A percentile compares a stretch with the other conserved stretches of the same genome.
Conservation (phyloP, 2,329 filamentous ascomycete genomes). For the Fusarium redolens region DNA sequence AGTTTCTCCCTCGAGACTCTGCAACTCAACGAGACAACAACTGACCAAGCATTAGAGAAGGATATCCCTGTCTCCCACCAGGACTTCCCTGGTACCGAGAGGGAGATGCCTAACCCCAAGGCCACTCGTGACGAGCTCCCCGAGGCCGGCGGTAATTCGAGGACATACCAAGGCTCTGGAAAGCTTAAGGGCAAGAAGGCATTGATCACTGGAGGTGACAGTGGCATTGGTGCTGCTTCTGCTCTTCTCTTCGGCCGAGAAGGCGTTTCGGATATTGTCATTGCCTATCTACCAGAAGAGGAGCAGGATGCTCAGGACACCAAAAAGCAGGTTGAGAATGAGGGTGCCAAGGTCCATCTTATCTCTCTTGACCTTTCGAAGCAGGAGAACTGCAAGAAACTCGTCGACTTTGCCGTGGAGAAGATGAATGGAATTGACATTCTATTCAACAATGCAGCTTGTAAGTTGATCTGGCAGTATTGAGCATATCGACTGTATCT, state of each 20-base stretch:
- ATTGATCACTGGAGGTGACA: constrained; percentile 84
- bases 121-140: constrained; percentile 75
- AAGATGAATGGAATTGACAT: constrained; percentile 78
- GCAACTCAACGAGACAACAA: neutral
- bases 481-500: neutral
- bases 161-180: constrained; percentile 78
- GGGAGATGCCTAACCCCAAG: constrained; percentile 50
- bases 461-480: constrained; percentile 56
- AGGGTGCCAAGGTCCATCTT: constrained; percentile 73
- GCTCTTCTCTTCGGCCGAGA: constrained; percentile 85
- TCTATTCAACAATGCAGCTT: constrained; percentile 79
- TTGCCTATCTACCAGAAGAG: constrained; percentile 80
- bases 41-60: constrained; percentile 50
- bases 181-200: constrained; percentile 82
- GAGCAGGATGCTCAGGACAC: constrained; percentile 81
- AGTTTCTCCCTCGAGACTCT: neutral
- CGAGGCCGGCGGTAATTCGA: constrained; percentile 72
- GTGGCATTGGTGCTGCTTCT: constrained; percentile 80
- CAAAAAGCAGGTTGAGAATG: constrained; percentile 74
- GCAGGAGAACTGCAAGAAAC: constrained; percentile 74
- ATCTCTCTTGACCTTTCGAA: constrained; percentile 73
- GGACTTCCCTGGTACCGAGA: constrained; percentile 45
- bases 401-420: constrained; percentile 74
- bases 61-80: constrained; percentile 46
- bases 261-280: constrained; percentile 75